A percentile compares a stretch with the other conserved stretches of the same genome.
These are phyloP conservation scores for Sordaria brevicollis DNA, from an alignment of 495 filamentous ascomycete species.

Conservation along the genomic window DNA sequence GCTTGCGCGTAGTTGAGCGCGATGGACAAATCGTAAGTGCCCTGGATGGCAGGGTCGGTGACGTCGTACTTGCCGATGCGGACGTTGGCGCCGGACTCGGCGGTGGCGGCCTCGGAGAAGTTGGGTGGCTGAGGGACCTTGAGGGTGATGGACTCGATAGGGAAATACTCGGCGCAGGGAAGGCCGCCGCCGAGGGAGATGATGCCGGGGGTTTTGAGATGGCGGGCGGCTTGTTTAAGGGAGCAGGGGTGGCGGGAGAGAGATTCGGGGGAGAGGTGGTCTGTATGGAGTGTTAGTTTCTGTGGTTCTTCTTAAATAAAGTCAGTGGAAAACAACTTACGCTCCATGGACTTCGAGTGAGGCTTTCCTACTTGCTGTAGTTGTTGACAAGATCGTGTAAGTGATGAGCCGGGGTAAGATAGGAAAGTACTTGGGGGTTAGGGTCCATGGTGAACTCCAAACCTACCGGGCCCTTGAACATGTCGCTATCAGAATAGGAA, in stretches of 20 bases:
- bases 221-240: slow-evolving; percentile 66
- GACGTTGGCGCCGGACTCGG: slow-evolving; percentile 41
- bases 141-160: slow-evolving; percentile 36
- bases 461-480: slow-evolving; percentile 68
- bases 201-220: slow-evolving; percentile 58
- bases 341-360: slow-evolving; percentile 74
- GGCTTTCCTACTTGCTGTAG: slow-evolving; percentile 49
- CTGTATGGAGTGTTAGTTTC: slow-evolving; percentile 15
- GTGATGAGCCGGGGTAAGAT: no score
- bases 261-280: slow-evolving; percentile 48
- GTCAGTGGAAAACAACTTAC: slow-evolving; percentile 45
- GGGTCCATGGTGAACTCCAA: slow-evolving; percentile 4
- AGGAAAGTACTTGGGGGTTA: background rate
- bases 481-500: slow-evolving; percentile 63
- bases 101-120: slow-evolving; percentile 59
- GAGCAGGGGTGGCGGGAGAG: slow-evolving; percentile 46
- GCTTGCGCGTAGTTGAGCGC: slow-evolving; percentile 87
- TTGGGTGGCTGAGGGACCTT: slow-evolving; percentile 32
- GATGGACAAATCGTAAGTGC: slow-evolving; percentile 57
- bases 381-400: background rate
- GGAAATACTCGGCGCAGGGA: slow-evolving; percentile 83
- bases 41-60: slow-evolving; percentile 32
- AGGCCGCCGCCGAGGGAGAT: slow-evolving; percentile 91
- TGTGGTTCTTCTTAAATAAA: background rate
- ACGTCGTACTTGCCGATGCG: slow-evolving; percentile 75